These are phyloP conservation scores for Barnettozyma vustinii DNA, from an alignment of 805 yeast species.

Conservation along the genomic window DNA sequence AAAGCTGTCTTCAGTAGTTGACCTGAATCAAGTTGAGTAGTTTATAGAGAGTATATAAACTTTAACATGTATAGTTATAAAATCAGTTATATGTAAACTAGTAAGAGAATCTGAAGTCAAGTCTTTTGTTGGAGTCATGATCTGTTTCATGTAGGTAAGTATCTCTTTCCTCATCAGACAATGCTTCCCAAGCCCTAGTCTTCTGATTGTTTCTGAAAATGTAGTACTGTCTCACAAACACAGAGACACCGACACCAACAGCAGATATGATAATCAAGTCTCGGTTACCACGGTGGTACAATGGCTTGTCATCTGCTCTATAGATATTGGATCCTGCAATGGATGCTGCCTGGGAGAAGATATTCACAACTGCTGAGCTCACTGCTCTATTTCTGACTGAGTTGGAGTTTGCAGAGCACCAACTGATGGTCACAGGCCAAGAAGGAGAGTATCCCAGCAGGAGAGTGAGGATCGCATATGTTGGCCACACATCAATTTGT, in stretches of 20 bases:
- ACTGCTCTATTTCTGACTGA: conserved; percentile 61
- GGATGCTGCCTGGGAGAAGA: conserved; percentile 54
- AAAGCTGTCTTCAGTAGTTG: too few species aligned
- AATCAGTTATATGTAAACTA: not conserved
- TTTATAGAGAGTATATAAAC: too few species aligned
- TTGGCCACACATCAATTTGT: conserved; percentile 36
- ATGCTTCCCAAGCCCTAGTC: conserved; percentile 43
- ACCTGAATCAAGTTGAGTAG: too few species aligned
- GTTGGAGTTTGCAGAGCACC: conserved; percentile 60
- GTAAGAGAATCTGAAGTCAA: conserved; percentile 40
- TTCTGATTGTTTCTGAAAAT: conserved; percentile 36
- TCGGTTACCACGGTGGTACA: conserved; percentile 52
- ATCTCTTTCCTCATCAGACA: conserved; percentile 45
- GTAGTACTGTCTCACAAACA: conserved; percentile 29
- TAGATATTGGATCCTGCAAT: conserved; percentile 55
- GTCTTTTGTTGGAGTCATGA: conserved; percentile 53
- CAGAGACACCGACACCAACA: conserved; percentile 27
- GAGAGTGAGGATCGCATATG: conserved; percentile 33
- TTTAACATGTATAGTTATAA: not conserved
- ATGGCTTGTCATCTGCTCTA: conserved; percentile 50
- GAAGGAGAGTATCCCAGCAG: conserved; percentile 39
- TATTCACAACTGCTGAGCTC: conserved; percentile 59
- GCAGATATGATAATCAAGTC: conserved; percentile 33
- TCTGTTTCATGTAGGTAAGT: conserved; percentile 40
- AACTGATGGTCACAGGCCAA: conserved; percentile 52